phyloP scores from a whole-genome alignment of 495 filamentous ascomycete genomes.

The Endocarpon pusillum region DNA sequence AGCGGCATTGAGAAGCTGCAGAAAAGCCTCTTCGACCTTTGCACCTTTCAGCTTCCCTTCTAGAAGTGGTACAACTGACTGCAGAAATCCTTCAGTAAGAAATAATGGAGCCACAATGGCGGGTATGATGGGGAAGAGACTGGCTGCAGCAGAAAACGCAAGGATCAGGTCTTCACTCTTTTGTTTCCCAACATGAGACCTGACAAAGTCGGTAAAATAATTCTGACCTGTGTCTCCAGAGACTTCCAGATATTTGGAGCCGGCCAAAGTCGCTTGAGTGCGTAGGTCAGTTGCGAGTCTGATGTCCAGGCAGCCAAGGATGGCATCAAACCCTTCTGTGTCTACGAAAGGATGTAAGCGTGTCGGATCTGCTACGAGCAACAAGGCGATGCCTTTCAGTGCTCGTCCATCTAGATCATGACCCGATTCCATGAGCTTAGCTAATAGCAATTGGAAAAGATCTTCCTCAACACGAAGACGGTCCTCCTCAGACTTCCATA shows the following conservation, averaged over 20 bases:
- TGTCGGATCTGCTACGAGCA: conserved; percentile 40
- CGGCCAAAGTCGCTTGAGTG: conserved; percentile 57
- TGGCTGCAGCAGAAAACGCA: conserved; percentile 75
- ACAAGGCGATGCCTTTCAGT: conserved; percentile 43
- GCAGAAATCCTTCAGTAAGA: conserved; percentile 66
- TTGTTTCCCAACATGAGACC: conserved; percentile 29
- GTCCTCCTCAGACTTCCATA: conserved; percentile 37
- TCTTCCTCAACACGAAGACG: conserved; percentile 36
- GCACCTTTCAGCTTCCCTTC: conserved; percentile 55
- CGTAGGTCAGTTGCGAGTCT: conserved; percentile 48
- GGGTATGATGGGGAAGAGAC: conserved; percentile 71
- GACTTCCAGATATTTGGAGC: conserved; percentile 62
- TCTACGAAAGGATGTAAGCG: conserved; percentile 52
- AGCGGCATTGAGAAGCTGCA: conserved; percentile 81
- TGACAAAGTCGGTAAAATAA: conserved; percentile 51
- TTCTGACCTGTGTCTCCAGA: conserved; percentile 49
- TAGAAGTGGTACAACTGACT: conserved; percentile 49
- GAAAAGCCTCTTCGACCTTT: conserved; percentile 60
- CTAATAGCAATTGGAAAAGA: conserved; percentile 48
- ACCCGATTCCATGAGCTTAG: conserved; percentile 44
- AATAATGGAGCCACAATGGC: conserved; percentile 56
- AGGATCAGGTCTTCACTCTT: conserved; percentile 44
- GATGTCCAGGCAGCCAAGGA: conserved; percentile 62
- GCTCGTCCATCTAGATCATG: conserved; percentile 40
- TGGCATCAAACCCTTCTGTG: conserved; percentile 58